Evolutionary conservation across 2,329 filamentous ascomycete genomes (phyloP).

Genomic region (Exophiala alcalophila): DNA sequence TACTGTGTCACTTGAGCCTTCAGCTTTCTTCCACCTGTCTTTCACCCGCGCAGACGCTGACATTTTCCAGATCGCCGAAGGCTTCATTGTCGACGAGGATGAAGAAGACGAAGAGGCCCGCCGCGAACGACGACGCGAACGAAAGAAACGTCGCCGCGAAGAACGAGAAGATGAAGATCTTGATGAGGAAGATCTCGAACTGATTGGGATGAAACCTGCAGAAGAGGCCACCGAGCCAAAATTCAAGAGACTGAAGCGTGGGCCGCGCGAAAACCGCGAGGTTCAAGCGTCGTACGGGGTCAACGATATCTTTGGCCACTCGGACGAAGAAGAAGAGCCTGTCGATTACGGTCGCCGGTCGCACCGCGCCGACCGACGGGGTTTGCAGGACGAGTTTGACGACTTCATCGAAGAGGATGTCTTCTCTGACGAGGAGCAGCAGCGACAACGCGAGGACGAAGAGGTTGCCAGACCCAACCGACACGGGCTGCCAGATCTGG

Average conservation of each 20-base stretch:
- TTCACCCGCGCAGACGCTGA: not conserved
- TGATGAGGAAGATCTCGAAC: constrained; percentile 92
- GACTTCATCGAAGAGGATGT: constrained; percentile 98
- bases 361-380: constrained; percentile 50
- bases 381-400: constrained; percentile 74
- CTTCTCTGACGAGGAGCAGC: constrained; percentile 76
- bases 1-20: too few relatives aligned
- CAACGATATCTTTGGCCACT: constrained; percentile 91
- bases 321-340: constrained; percentile 70
- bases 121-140: constrained; percentile 59
- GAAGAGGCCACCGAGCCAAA: constrained; percentile 64
- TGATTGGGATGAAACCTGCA: constrained; percentile 73
- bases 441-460: constrained; percentile 75
- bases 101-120: constrained; percentile 75
- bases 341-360: constrained; percentile 46
- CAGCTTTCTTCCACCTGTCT: too few relatives aligned
- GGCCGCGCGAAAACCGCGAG: constrained; percentile 72
- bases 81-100: constrained; percentile 93
- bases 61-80: constrained; percentile 70
- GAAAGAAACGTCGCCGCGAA: constrained; percentile 70
- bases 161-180: constrained; percentile 80
- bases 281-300: constrained; percentile 66
- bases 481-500: constrained; percentile 63
- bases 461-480: constrained; percentile 76
- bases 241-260: constrained; percentile 94